Percentiles rank a stretch among this genome's conserved stretches.
phyloP scores from a whole-genome alignment of 345 rosid genomes.

The Crucihimalaya himalaica region DNA sequence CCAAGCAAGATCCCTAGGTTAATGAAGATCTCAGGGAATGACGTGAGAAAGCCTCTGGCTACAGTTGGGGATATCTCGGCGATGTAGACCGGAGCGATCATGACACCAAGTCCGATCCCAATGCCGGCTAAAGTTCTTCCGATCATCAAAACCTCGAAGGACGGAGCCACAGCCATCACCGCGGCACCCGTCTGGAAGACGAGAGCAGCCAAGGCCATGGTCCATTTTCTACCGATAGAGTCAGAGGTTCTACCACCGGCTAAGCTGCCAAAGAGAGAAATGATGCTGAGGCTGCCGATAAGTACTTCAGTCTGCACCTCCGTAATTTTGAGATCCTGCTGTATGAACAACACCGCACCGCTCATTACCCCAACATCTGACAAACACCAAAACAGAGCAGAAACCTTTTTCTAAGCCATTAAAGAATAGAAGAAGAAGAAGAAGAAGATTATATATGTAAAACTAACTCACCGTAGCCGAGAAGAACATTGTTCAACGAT shows the following conservation, averaged over 20 bases:
- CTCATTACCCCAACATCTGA: constrained; percentile 98
- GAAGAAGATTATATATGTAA: no score
- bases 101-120: constrained; percentile 88
- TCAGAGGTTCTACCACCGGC: constrained; percentile 88
- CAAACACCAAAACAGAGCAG: constrained; percentile 24
- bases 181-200: constrained; percentile 77
- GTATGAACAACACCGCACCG: constrained; percentile 88
- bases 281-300: constrained; percentile 71
- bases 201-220: constrained; percentile 88
- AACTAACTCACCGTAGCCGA: constrained; percentile 73
- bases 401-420: neutral
- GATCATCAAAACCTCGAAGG: constrained; percentile 66
- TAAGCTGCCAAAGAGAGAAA: constrained; percentile 85
- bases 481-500: constrained; percentile 85
- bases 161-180: constrained; percentile 74
- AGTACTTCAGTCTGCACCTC: constrained; percentile 83
- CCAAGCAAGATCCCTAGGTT: constrained; percentile 87
- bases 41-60: constrained; percentile 73
- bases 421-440: constrained; percentile 2
- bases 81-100: constrained; percentile 88
- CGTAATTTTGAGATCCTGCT: constrained; percentile 74
- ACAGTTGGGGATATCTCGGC: constrained; percentile 81
- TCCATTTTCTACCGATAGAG: constrained; percentile 83
- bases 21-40: constrained; percentile 85
- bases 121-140: constrained; percentile 81